Base-by-base conservation (phyloP, 2,329 filamentous ascomycete genomes). In the Tolypocladium tundrense region DNA sequence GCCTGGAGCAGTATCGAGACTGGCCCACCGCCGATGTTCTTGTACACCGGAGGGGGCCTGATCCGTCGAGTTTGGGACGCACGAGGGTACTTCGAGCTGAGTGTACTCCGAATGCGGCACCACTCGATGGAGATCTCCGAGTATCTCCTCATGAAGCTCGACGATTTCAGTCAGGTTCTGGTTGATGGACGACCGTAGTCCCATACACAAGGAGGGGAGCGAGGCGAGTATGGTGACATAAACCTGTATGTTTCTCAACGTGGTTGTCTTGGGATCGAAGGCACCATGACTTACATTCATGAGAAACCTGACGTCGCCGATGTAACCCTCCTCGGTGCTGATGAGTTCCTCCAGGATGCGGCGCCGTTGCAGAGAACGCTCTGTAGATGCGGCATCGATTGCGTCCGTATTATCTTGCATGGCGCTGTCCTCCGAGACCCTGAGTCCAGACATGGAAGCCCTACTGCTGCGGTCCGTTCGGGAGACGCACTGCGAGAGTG, bases 271-370 rank as follows among this genome's bases (percentile, higher is more conserved):
- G 35, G 5, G 5, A 31, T 33, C 8, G 11, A 45, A 3, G 16
- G 40, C 14, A 35, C 7, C 4, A 10, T 16, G 45, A 67, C 84
- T 68, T 75, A 93, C 92, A 73, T 95, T 91, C 69, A 88, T 88
- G 59, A 97, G 77, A 63, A 94, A 91, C 65, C 90, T 90, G 59
- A 97, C 73, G 66, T 96, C 93, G 19, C 87, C 84, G 65, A 97
- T 86, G 69, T 97, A 97, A 66, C 87, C 85, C 69, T 94, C 88
- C 71, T 97, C 94, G 0, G 92, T 96, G 58, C 76, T 82, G 60
- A 97, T 84, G 55, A 97, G 77, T 73, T 97, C 94, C 68, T 94
- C 89, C 41, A 97, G 73, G 43, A 96, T 85, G 61, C 87, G 85
- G 16, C 90, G 84, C 60, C 94, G 84, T 66, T 91, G 88, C 24